These are phyloP conservation scores for Glaciozyma antarctica DNA, from an alignment of 768 basidiomycete species.

Conservation along the genomic window DNA sequence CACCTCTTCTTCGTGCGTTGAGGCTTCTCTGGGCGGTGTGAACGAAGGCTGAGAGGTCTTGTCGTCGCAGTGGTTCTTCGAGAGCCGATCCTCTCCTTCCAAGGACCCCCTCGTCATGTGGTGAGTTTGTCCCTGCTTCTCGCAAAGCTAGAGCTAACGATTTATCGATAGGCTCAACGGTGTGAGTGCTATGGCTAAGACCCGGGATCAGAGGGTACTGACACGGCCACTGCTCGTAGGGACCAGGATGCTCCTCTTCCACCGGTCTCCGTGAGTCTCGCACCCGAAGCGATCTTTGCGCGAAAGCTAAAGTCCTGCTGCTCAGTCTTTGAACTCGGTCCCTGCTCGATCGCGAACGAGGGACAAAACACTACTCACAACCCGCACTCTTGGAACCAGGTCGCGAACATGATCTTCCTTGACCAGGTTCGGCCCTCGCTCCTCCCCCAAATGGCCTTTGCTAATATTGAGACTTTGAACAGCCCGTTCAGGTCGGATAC, in stretches of 20 bases:
- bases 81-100: constrained; percentile 62
- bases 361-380: constrained; percentile 65
- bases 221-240: background rate
- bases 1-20: constrained; percentile 79
- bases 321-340: constrained; percentile 74
- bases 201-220: background rate
- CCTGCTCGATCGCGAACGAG: constrained; percentile 62
- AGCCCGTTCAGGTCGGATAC: constrained; percentile 82
- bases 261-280: constrained; percentile 52
- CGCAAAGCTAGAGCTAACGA: background rate
- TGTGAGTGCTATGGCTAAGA: background rate
- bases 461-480: background rate
- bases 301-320: too few relatives aligned
- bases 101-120: constrained; percentile 77
- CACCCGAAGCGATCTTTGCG: too few relatives aligned
- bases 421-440: constrained; percentile 37
- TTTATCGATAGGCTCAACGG: constrained; percentile 7
- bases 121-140: constrained; percentile 64
- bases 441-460: too few relatives aligned
- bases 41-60: background rate
- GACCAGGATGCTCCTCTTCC: constrained; percentile 36
- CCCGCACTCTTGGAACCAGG: constrained; percentile 74
- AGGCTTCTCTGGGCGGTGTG: background rate
- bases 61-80: constrained; percentile 67
- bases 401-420: constrained; percentile 35